Evolutionary conservation across 495 filamentous ascomycete genomes (phyloP).

Genomic region (Massariosphaeria phaeospora): DNA sequence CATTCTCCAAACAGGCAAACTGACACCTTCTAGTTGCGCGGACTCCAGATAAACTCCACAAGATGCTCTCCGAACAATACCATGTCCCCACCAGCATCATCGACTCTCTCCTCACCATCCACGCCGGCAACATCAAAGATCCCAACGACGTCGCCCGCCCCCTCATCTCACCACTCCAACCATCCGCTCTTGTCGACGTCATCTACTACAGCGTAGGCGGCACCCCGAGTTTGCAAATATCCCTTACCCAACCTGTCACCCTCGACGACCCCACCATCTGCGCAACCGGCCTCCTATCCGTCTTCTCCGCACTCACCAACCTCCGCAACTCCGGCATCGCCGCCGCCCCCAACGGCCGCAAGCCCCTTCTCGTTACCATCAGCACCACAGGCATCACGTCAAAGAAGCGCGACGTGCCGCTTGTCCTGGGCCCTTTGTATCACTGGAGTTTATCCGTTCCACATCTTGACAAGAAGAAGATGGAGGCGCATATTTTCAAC

Average conservation of each 20-base stretch:
- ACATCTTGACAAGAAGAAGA: slow-evolving; percentile 56
- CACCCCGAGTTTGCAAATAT: slow-evolving; percentile 29
- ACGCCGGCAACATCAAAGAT: slow-evolving; percentile 36
- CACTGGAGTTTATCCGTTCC: slow-evolving; percentile 48
- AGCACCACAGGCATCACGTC: slow-evolving; percentile 52
- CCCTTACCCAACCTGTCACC: slow-evolving; percentile 34
- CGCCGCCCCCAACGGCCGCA: slow-evolving; percentile 18
- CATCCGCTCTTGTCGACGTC: slow-evolving; percentile 30
- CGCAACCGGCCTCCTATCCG: slow-evolving; percentile 44
- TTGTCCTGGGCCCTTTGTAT: slow-evolving; percentile 50
- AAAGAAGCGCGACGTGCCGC: slow-evolving; percentile 50
- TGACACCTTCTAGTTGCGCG: slow-evolving; percentile 45
- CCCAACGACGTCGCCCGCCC: slow-evolving; percentile 30
- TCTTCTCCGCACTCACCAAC: slow-evolving; percentile 45
- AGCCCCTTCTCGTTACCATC: slow-evolving; percentile 47
- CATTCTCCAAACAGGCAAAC: not conserved
- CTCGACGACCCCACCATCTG: slow-evolving; percentile 57
- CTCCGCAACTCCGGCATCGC: slow-evolving; percentile 14
- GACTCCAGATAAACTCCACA: slow-evolving; percentile 56
- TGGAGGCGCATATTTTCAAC: slow-evolving; percentile 48
- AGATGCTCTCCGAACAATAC: slow-evolving; percentile 40
- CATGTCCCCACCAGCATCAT: slow-evolving; percentile 20
- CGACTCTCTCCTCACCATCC: slow-evolving; percentile 36
- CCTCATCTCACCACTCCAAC: slow-evolving; percentile 15
- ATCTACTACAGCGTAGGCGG: slow-evolving; percentile 39